Evolutionary conservation across 2,329 filamentous ascomycete species (phyloP).

Genomic region (Trichoderma citrinoviride): DNA sequence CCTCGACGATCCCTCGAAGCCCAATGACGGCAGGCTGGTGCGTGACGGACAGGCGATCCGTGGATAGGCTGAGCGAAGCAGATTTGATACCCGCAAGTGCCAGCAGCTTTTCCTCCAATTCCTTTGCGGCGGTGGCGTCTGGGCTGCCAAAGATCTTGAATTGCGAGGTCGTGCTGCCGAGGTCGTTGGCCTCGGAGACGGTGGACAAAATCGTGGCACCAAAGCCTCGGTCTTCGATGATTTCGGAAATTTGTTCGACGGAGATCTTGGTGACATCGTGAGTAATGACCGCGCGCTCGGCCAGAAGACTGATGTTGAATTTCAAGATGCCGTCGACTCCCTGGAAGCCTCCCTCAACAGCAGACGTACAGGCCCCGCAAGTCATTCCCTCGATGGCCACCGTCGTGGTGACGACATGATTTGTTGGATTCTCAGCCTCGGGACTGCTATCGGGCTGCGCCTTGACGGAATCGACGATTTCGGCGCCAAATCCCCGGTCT

Average conservation of each 20-base stretch:
- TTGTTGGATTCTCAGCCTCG: constrained; percentile 34
- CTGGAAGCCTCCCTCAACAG: constrained; percentile 79
- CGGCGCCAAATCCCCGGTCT: constrained; percentile 76
- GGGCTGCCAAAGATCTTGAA: constrained; percentile 81
- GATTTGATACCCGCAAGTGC: constrained; percentile 68
- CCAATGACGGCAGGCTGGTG: constrained; percentile 72
- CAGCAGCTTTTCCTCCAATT: constrained; percentile 66
- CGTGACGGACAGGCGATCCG: constrained; percentile 68
- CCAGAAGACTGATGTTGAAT: constrained; percentile 93
- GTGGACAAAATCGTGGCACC: constrained; percentile 81
- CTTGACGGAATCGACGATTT: constrained; percentile 68
- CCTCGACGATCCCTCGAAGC: constrained; percentile 76
- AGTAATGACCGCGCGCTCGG: constrained; percentile 84
- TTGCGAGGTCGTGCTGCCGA: constrained; percentile 61
- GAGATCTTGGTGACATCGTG: constrained; percentile 73
- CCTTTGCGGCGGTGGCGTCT: constrained; percentile 67
- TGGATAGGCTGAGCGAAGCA: constrained; percentile 71
- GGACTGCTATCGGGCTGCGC: constrained; percentile 32
- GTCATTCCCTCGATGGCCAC: constrained; percentile 96
- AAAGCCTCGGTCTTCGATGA: constrained; percentile 87
- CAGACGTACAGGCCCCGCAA: constrained; percentile 92
- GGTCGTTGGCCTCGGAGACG: constrained; percentile 55
- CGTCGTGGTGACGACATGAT: constrained; percentile 67
- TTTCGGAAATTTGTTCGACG: constrained; percentile 71
- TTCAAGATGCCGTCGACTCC: constrained; percentile 73